A percentile compares a stretch with the other conserved stretches of the same genome.
These are phyloP conservation scores for Apium graveolens DNA, from an alignment of 129 eudicot species.

Conservation along the genomic window DNA sequence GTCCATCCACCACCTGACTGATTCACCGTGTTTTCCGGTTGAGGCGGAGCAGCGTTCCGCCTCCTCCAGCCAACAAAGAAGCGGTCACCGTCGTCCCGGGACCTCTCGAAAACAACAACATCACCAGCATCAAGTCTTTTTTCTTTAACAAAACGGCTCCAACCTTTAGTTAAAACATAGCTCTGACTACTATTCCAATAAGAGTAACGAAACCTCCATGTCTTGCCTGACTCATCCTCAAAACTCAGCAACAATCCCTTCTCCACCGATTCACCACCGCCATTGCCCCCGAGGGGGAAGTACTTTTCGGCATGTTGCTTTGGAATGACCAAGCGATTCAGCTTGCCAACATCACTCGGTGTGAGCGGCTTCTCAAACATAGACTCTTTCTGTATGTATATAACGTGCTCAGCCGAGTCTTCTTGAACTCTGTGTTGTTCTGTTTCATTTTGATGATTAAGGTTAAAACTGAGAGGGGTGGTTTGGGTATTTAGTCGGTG, in stretches of 20 bases:
- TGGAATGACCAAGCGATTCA: conserved; percentile 87
- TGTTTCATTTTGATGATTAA: conserved; percentile 20
- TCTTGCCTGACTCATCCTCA: conserved; percentile 74
- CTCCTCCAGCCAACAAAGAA: conserved; percentile 78
- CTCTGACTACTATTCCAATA: conserved; percentile 97
- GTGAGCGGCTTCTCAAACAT: conserved; percentile 83
- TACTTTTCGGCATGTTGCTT: conserved; percentile 84
- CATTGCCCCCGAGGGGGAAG: conserved; percentile 47
- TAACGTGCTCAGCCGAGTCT: background rate
- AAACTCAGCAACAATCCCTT: conserved; percentile 52
- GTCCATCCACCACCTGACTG: conserved; percentile 36
- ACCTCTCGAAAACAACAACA: conserved; percentile 56
- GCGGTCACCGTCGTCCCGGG: conserved; percentile 35
- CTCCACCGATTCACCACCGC: conserved; percentile 22
- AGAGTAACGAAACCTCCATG: conserved; percentile 81
- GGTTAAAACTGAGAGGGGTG: conserved; percentile 26
- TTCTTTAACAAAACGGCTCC: conserved; percentile 96
- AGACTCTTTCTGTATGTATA: conserved; percentile 18
- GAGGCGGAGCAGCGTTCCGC: conserved; percentile 21
- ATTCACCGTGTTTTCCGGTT: conserved; percentile 16
- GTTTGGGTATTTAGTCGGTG: conserved; percentile 15
- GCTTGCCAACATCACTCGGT: conserved; percentile 93
- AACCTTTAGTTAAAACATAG: conserved; percentile 87
- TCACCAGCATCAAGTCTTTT: conserved; percentile 85
- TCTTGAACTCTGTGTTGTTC: background rate